Percentiles rank a stretch among this genome's conserved stretches.
Evolutionary conservation across 306 rosid species (phyloP).

Genomic region (Quillaja saponaria): DNA sequence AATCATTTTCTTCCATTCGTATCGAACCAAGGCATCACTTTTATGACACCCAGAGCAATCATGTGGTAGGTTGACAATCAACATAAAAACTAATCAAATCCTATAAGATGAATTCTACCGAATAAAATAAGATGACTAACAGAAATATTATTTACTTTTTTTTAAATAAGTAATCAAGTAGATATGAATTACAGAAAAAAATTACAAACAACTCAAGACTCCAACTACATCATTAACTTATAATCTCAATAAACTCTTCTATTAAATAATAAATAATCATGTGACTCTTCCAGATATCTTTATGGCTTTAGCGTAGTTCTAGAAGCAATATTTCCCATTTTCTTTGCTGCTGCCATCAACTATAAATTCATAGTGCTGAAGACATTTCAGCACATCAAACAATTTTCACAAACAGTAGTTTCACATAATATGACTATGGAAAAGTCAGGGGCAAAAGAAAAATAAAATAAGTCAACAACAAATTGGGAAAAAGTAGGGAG

Average conservation of each 20-base stretch:
- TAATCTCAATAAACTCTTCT: background rate
- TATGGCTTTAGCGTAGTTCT: background rate
- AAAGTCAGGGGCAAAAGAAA: conserved; percentile 5
- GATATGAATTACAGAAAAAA: background rate
- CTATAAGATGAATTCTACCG: too few species aligned
- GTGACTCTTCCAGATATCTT: conserved; percentile 1
- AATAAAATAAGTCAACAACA: background rate
- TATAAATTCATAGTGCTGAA: conserved; percentile 8
- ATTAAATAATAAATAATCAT: background rate
- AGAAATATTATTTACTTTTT: too few species aligned
- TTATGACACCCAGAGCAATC: too few species aligned
- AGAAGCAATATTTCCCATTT: conserved; percentile 25
- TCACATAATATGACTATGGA: conserved; percentile 5
- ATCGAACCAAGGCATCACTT: too few species aligned
- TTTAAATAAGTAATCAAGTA: too few species aligned
- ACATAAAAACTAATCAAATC: too few species aligned
- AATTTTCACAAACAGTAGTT: conserved; percentile 8
- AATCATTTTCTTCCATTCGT: too few species aligned
- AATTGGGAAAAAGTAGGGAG: background rate
- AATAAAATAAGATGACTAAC: too few species aligned
- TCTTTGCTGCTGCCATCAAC: conserved; percentile 11
- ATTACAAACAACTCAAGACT: too few species aligned
- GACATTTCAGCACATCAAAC: conserved; percentile 12
- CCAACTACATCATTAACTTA: conserved; percentile 4
- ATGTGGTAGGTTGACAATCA: too few species aligned